A percentile compares a stretch with the other conserved stretches of the same genome.
phyloP scores from a whole-genome alignment of 1,284 basidiomycete species.

The Boletus nobilissimus region DNA sequence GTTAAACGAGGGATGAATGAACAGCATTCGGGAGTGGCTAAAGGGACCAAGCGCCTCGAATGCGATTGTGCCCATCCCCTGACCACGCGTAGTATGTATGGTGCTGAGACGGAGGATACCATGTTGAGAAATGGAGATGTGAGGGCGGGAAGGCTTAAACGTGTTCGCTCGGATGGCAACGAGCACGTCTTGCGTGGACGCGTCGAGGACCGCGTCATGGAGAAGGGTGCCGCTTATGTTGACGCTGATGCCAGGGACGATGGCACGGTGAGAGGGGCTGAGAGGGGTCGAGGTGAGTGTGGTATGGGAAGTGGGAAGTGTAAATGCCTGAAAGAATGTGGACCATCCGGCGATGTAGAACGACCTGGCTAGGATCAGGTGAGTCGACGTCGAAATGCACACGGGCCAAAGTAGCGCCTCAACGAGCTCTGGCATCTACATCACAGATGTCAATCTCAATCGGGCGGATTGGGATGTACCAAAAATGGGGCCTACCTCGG shows the following conservation, averaged over 20 bases:
- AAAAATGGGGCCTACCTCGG: neutral
- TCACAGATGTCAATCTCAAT: neutral
- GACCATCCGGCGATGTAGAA: conserved; percentile 6
- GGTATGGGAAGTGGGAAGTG: neutral
- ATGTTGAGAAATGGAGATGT: neutral
- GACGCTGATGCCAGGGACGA: neutral
- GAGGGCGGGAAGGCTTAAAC: neutral
- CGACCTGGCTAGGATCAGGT: conserved; percentile 29
- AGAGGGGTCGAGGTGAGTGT: conserved; percentile 9
- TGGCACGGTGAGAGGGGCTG: conserved; percentile 24
- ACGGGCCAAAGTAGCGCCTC: neutral
- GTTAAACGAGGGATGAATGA: conserved; percentile 31
- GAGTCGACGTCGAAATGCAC: conserved; percentile 36
- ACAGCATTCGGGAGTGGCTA: neutral
- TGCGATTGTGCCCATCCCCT: neutral
- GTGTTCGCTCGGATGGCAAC: conserved; percentile 1
- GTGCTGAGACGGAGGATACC: neutral
- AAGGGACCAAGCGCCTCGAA: conserved; percentile 11
- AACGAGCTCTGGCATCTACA: neutral
- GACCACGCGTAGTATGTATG: neutral
- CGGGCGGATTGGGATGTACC: neutral
- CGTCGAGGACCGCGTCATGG: neutral
- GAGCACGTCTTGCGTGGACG: neutral
- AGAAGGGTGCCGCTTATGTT: neutral
- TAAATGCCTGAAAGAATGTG: neutral